A percentile compares a stretch with the other conserved stretches of the same genome.
phyloP scores from a whole-genome alignment of 371 early-diverging fungal genomes.

The Aphelidium insulamus region DNA sequence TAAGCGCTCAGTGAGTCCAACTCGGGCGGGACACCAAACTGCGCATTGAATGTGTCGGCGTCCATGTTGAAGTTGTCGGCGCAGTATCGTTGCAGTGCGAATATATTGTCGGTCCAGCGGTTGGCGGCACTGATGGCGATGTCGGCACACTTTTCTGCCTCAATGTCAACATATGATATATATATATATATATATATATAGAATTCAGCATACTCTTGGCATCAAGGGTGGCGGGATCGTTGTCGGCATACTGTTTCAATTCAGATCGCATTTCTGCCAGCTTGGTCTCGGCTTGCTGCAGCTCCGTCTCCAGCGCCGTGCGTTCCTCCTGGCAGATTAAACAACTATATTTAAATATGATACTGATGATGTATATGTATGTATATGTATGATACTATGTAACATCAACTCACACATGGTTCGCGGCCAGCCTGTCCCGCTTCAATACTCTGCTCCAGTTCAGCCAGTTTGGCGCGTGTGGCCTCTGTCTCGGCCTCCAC shows the following conservation, averaged over 20 bases:
- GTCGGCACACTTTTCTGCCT: slow-evolving; percentile 26
- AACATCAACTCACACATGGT: slow-evolving; percentile 18
- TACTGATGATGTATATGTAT: background rate
- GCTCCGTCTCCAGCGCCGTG: slow-evolving; percentile 14
- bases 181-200: background rate
- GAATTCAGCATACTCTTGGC: slow-evolving; percentile 22
- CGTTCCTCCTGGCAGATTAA: slow-evolving; percentile 23
- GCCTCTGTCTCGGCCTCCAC: slow-evolving; percentile 11
- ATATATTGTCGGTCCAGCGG: slow-evolving; percentile 86
- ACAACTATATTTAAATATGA: background rate
- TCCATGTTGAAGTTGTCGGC: slow-evolving; percentile 50
- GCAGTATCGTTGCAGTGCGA: slow-evolving; percentile 61
- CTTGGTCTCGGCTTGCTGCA: slow-evolving; percentile 15
- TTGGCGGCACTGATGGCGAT: slow-evolving; percentile 52
- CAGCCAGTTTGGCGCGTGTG: slow-evolving; percentile 12
- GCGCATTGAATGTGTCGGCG: slow-evolving; percentile 34
- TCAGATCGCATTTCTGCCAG: slow-evolving; percentile 15
- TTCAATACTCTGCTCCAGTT: slow-evolving; percentile 14
- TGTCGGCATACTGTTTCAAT: slow-evolving; percentile 38
- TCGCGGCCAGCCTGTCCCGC: slow-evolving; percentile 20
- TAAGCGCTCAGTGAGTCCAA: too few species aligned
- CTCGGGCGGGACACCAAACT: slow-evolving; percentile 56
- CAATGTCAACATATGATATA: background rate
- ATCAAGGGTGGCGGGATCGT: slow-evolving; percentile 45
- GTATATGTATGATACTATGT: background rate